Conservation (phyloP, 176 grass and related monocot genomes). For the Bromus sterilis region DNA sequence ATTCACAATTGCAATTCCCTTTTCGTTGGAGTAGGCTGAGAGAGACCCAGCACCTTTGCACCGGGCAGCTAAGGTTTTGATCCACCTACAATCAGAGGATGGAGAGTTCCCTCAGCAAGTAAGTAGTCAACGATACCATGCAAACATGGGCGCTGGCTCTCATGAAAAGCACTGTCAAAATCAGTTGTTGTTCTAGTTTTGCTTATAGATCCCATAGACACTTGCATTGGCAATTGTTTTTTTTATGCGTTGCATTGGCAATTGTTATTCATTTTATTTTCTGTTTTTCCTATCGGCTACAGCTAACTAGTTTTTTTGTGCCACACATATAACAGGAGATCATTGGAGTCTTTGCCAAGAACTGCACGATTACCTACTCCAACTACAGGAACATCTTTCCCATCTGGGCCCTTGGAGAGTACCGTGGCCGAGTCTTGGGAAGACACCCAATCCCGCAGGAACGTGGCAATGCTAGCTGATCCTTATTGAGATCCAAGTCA, state of each 20-base stretch:
- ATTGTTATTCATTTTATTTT: neutral
- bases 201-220: neutral
- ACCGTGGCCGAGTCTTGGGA: conserved; percentile 37
- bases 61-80: conserved; percentile 53
- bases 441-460: too few relatives aligned
- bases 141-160: neutral
- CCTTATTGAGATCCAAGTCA: neutral
- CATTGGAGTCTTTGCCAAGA: conserved; percentile 65
- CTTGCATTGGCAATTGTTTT: neutral
- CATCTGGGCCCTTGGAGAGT: conserved; percentile 75
- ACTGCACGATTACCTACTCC: conserved; percentile 73
- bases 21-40: conserved; percentile 28
- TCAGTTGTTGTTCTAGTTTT: neutral
- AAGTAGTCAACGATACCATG: conserved; percentile 14
- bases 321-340: conserved; percentile 45
- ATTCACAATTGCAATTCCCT: neutral
- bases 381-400: conserved; percentile 73
- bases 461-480: neutral
- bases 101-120: conserved; percentile 93
- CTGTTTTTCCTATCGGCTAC: neutral
- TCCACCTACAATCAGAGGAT: conserved; percentile 60
- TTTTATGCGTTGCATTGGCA: neutral
- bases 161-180: neutral
- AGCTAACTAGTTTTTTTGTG: too few relatives aligned
- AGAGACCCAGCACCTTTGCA: conserved; percentile 72